These are phyloP conservation scores for Eimeria praecox DNA, from an alignment of 169 alveolate genomes.

Conservation along the genomic window DNA sequence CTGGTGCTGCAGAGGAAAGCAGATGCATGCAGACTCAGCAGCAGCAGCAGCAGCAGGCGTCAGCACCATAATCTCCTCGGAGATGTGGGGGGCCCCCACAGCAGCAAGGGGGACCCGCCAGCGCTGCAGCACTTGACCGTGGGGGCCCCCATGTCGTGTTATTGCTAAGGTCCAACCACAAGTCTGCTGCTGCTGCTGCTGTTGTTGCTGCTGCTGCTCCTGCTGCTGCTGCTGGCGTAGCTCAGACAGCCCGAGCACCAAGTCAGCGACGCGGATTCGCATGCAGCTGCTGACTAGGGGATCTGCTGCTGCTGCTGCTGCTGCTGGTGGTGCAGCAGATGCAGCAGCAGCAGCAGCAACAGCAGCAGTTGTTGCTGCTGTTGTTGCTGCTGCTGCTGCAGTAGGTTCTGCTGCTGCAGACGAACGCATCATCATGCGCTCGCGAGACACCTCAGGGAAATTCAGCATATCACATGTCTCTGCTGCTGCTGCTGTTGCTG, in stretches of 20 bases:
- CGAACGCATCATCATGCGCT: background rate
- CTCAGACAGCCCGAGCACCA: conserved; percentile 23
- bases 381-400: conserved; percentile 19
- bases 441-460: background rate
- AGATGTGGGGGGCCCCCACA: background rate
- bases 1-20: conserved; percentile 23
- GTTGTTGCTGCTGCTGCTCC: conserved; percentile 57
- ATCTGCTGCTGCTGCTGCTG: background rate
- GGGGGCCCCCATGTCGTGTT: background rate
- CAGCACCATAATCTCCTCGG: background rate
- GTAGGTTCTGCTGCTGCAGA: conserved; percentile 41
- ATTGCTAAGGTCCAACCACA: background rate
- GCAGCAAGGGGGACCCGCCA: conserved; percentile 2
- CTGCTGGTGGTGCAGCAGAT: conserved; percentile 8
- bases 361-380: conserved; percentile 43
- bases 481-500: conserved; percentile 7
- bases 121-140: conserved; percentile 28
- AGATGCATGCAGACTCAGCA: background rate
- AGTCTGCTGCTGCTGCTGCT: conserved; percentile 62
- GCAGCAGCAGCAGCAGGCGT: conserved; percentile 15
- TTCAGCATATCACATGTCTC: background rate
- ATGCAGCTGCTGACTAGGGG: conserved; percentile 26
- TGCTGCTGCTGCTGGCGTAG: conserved; percentile 30
- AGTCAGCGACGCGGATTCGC: conserved; percentile 48
- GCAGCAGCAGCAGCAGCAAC: background rate